Percentiles rank a stretch among this genome's conserved stretches.
Conservation (phyloP, 176 grass and related monocot species). For the Triticum dicoccoides region DNA sequence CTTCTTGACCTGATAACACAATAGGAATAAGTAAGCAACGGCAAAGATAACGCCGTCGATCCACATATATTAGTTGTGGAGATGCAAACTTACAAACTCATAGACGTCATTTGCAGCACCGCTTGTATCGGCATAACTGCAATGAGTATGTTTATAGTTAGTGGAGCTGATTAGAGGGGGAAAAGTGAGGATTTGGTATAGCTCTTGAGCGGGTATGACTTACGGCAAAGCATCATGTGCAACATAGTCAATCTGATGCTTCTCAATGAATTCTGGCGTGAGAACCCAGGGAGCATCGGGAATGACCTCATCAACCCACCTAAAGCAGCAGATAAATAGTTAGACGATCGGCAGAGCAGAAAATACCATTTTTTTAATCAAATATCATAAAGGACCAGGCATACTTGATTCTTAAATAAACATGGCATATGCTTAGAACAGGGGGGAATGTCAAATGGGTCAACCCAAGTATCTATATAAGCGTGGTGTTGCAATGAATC, state of each 20-base stretch:
- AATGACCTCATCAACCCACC: slow-evolving; percentile 98
- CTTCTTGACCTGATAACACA: slow-evolving; percentile 62
- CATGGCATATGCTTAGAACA: background rate
- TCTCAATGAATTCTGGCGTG: slow-evolving; percentile 86
- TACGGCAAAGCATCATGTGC: slow-evolving; percentile 90
- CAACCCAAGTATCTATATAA: background rate
- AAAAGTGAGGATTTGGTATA: background rate
- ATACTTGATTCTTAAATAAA: background rate
- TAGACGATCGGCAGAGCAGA: background rate
- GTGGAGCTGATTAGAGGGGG: background rate
- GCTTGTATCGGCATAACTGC: slow-evolving; percentile 90
- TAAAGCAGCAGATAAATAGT: slow-evolving; percentile 26
- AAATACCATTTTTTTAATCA: background rate
- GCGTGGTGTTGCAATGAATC: background rate
- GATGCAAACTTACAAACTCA: slow-evolving; percentile 69
- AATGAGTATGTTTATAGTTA: background rate
- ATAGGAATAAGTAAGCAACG: background rate
- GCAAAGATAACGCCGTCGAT: background rate
- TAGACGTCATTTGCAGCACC: slow-evolving; percentile 91
- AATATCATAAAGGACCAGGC: background rate
- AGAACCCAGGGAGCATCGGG: slow-evolving; percentile 97
- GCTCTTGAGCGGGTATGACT: slow-evolving; percentile 8
- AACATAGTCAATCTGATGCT: slow-evolving; percentile 82
- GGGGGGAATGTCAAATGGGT: background rate
- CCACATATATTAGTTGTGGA: background rate